Evolutionary conservation across 495 filamentous ascomycete genomes (phyloP), one percentile per base, ranked within the genome.

Genomic region (Cudoniella acicularis): DNA sequence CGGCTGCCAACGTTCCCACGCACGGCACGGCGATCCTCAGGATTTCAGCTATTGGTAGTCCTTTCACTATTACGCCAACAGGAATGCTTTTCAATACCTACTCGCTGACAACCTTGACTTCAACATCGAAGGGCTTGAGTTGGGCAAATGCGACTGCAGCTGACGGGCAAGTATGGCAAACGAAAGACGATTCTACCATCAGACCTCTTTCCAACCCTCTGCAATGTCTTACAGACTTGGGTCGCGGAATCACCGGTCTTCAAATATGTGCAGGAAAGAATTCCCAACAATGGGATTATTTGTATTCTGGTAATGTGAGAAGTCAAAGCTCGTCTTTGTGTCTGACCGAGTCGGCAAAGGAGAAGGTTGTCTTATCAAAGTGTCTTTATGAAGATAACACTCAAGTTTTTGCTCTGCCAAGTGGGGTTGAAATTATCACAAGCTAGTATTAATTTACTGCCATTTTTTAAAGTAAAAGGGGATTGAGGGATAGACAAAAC

Each of bases 1-100:
- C 47, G 25, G 52, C 62, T 22, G 42, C 26, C 10, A 52, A 59
- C 36, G 45, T 64, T 8, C 62, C 62, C 18, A 52, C 56, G 0
- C 62, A 64, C 27, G 62, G 62, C 3, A 64, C 62, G 26, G 53
- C 56, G 0, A 40, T 64, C 10, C 42, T 64, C 2, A 10, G 62
- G 22, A 26, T 64, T 24, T 49, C 52, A 23, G 20, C 25, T 0
- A 4, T 23, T 4, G 25, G 42, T n/a, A n/a, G 30, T 1, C 8
- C 21, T 17, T 40, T 18, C 1, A 40, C 18, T 27, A 48, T 52
- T 18, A 56, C 17, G 11, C 62, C 62, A n/a, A 64, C 62, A 1
- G 62, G 62, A 1, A 56, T 56, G 57, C 49, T 64, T 20, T 64
- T 64, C 52, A 64, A 64, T 22, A 64, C 62, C 0, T 59, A 21